Evolutionary conservation across 495 filamentous ascomycete genomes (phyloP), one percentile per base, ranked within the genome.

Genomic region (Trichoderma virens): DNA sequence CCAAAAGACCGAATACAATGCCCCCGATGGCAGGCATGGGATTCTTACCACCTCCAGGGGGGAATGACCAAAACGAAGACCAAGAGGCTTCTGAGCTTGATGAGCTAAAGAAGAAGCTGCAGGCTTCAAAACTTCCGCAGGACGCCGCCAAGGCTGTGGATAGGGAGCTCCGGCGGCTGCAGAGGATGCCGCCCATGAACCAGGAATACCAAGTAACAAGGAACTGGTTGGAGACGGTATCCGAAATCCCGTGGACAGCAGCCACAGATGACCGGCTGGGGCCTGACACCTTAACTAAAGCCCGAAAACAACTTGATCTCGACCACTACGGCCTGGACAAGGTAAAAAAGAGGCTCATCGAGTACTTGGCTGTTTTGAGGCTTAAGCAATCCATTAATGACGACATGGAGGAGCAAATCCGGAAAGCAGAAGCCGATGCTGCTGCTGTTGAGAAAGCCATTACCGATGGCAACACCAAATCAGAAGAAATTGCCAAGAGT

Each of bases 311-410:
- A 73, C 80, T 99, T 30, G 90, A 99, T 70, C 87, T 95, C 62
- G 95, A 98, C 73, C 95, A 99, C 72, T 98, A 98, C 67, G 95
- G 95, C 3, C 79, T 99, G 25, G 90, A 98, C 67, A 94, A 94
- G 75, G 94, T 98, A 69, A 99, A 99, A 83, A 98, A 96, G 82
- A 82, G 95, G 54, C 75, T 99, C 20, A 79, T 98, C 6, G 96
- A 98, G 71, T 99, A 99, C 71, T 83, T 99, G 20, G 96, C 95
- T 18, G 95, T 99, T 30, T 80, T 99, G 31, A 88, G 93, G 64
- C 77, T 99, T 65, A 99, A 98, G 82, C 92, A 96, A 71, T 84
- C 88, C 18, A 87, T 90, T 66, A 97, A 97, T 62, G 77, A 85
- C 41, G 87, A 88, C 61, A 79, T 96, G 6, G 88, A 97, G 56